Percentiles rank a stretch among this genome's conserved stretches.
Conservation (phyloP, 495 filamentous ascomycete species). For the Penicillium angulare region DNA sequence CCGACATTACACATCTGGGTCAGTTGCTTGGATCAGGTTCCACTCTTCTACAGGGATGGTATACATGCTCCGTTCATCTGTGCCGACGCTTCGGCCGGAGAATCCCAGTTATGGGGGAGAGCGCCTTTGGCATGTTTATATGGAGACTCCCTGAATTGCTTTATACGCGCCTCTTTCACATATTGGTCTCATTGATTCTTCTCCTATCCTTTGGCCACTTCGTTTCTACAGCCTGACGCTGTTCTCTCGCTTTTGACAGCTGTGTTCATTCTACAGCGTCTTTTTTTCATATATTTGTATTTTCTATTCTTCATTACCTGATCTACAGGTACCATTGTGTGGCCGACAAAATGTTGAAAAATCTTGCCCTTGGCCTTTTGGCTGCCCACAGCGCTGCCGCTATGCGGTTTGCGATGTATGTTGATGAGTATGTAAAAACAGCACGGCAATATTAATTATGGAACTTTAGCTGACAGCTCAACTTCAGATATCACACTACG, state of each 20-base stretch:
- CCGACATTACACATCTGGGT: neutral
- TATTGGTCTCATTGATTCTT: neutral
- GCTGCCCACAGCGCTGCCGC: conserved; percentile 30
- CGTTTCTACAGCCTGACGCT: conserved; percentile 1
- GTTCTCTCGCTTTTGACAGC: neutral
- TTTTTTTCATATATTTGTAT: neutral
- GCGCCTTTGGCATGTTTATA: neutral
- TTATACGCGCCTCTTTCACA: neutral
- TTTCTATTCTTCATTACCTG: neutral
- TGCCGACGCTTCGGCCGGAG: neutral
- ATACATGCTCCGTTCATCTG: conserved; percentile 6
- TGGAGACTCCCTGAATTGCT: neutral
- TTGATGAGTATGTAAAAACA: conserved; percentile 31
- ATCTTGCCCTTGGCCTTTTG: conserved; percentile 30
- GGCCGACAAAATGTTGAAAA: conserved; percentile 28
- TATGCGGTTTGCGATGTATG: conserved; percentile 39
- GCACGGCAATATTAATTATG: neutral
- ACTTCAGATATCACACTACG: conserved; percentile 29
- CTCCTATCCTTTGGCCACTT: neutral
- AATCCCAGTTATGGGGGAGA: neutral
- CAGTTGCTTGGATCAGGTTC: neutral
- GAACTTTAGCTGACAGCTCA: neutral
- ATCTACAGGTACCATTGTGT: neutral
- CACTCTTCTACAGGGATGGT: conserved; percentile 9
- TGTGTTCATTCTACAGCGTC: neutral